phyloP scores from a whole-genome alignment of 2,329 filamentous ascomycete species.

The Malbranchea cinnamomea region DNA sequence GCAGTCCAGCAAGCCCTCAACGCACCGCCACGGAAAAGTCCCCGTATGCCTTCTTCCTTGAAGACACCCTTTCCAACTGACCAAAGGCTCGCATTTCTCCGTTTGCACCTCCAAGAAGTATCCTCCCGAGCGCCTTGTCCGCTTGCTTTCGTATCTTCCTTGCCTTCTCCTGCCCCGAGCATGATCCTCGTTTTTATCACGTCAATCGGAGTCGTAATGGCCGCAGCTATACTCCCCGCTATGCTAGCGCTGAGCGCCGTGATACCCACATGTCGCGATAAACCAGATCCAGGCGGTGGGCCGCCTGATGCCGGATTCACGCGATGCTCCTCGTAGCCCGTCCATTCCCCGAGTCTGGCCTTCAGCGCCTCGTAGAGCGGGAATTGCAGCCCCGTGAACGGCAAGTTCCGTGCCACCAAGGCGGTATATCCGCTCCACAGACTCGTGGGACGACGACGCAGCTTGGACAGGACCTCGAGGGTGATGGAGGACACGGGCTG shows the following conservation, averaged over 20 bases:
- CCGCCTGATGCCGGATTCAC: too few relatives aligned
- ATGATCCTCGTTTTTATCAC: slow-evolving; percentile 85
- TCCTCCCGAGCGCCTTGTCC: background rate
- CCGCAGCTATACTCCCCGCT: slow-evolving; percentile 60
- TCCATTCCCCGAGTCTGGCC: slow-evolving; percentile 29
- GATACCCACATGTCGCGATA: slow-evolving; percentile 52
- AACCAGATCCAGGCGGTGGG: slow-evolving; percentile 9
- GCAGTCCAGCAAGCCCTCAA: slow-evolving; percentile 69
- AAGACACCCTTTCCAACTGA: slow-evolving; percentile 52
- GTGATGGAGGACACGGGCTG: slow-evolving; percentile 31
- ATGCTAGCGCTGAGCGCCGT: slow-evolving; percentile 59
- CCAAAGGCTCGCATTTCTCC: slow-evolving; percentile 29
- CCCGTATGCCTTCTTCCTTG: slow-evolving; percentile 50
- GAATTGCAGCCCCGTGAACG: slow-evolving; percentile 79
- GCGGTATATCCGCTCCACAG: slow-evolving; percentile 62
- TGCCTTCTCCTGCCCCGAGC: slow-evolving; percentile 43
- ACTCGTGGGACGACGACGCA: slow-evolving; percentile 40
- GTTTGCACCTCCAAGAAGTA: slow-evolving; percentile 8
- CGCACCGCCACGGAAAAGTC: slow-evolving; percentile 57
- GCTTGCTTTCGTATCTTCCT: slow-evolving; percentile 5
- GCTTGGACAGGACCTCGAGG: slow-evolving; percentile 41
- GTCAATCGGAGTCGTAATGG: slow-evolving; percentile 77
- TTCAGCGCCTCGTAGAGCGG: slow-evolving; percentile 68
- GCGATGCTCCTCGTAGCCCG: slow-evolving; percentile 11
- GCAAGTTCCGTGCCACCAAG: slow-evolving; percentile 66